Percentiles rank a stretch among this genome's conserved stretches.
phyloP scores from a whole-genome alignment of 495 filamentous ascomycete genomes.

The Venustampulla echinocandica region DNA sequence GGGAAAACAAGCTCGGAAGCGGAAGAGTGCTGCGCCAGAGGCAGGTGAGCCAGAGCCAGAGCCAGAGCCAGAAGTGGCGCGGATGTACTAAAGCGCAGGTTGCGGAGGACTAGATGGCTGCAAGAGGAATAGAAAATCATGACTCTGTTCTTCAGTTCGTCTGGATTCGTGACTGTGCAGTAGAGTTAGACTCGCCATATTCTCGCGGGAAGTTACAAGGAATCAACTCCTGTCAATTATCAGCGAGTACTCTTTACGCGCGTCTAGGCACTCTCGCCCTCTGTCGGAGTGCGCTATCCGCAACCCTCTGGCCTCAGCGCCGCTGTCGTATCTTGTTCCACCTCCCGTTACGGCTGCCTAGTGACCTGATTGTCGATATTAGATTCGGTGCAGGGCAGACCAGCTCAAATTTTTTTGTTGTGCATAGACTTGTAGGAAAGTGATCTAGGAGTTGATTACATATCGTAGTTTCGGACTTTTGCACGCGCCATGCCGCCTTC shows the following conservation, averaged over 20 bases:
- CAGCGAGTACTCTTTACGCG: not conserved
- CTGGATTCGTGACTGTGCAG: not conserved
- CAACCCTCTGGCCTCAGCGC: no score
- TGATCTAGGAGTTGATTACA: no score
- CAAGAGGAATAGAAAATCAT: constrained; percentile 5
- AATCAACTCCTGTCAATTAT: not conserved
- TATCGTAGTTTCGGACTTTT: no score
- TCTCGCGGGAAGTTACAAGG: not conserved
- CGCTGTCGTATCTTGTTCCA: no score
- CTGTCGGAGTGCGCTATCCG: no score
- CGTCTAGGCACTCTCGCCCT: not conserved
- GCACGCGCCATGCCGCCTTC: no score
- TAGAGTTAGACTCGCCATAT: not conserved
- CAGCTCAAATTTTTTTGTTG: no score
- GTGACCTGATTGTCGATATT: no score
- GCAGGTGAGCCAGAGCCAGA: constrained; percentile 14
- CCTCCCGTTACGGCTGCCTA: no score
- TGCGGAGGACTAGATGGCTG: constrained; percentile 1
- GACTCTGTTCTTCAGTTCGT: not conserved
- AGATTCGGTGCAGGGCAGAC: no score
- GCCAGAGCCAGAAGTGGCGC: constrained; percentile 12
- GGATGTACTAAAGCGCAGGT: constrained; percentile 10
- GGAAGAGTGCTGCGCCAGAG: constrained; percentile 17
- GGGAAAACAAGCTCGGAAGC: constrained; percentile 24
- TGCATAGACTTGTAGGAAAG: no score